Conservation (phyloP, 768 basidiomycete genomes). For the Pleurotus pulmonarius region DNA sequence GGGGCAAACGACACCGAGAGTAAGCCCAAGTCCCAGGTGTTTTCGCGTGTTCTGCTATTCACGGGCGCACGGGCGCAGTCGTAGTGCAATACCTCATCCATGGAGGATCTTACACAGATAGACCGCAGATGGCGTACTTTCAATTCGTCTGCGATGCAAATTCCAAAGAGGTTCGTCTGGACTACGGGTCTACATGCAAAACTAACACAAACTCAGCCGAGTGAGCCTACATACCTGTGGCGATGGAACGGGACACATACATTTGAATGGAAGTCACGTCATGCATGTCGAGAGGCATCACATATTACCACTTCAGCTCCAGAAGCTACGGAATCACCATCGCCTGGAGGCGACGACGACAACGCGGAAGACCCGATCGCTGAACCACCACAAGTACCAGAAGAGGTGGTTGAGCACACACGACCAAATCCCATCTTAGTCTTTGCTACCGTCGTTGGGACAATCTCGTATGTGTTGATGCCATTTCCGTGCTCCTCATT, state of each 20-base stretch:
- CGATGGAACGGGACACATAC: neutral
- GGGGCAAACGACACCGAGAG: neutral
- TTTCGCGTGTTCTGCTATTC: neutral
- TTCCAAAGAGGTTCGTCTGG: slow-evolving; percentile 16
- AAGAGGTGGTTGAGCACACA: no score
- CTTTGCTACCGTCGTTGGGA: no score
- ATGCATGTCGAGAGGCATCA: neutral
- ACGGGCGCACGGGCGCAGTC: slow-evolving; percentile 8
- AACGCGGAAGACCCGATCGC: no score
- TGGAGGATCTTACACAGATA: slow-evolving; percentile 23
- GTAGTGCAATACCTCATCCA: slow-evolving; percentile 27
- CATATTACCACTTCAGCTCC: no score
- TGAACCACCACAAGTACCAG: no score
- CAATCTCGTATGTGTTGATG: no score
- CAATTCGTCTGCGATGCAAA: slow-evolving; percentile 24
- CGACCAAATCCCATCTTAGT: no score
- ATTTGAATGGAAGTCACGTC: neutral
- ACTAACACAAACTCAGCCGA: no score
- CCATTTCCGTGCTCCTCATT: no score
- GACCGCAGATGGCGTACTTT: slow-evolving; percentile 26
- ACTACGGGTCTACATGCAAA: no score
- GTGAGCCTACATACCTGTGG: neutral
- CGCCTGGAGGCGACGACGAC: no score
- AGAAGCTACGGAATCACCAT: no score
- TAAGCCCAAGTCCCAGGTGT: neutral